phyloP scores from a whole-genome alignment of 352 stramenopile genomes.

The Phytophthora hibernalis region DNA sequence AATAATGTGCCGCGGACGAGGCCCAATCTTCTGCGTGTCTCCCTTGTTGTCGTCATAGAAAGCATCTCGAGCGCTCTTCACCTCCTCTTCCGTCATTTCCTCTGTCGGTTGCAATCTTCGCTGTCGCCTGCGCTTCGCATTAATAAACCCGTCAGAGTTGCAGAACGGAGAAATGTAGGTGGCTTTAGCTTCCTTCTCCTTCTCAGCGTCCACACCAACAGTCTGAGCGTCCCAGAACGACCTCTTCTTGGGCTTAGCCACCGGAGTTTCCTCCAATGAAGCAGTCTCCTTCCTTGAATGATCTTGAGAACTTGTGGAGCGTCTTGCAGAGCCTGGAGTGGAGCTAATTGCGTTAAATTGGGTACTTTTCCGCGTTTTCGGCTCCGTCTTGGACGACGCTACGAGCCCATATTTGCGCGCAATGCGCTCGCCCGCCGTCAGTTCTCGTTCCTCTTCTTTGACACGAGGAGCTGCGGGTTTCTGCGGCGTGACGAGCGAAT shows the following conservation, averaged over 20 bases:
- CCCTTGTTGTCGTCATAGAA: constrained; percentile 50
- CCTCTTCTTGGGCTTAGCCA: constrained; percentile 34
- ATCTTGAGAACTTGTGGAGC: constrained; percentile 2
- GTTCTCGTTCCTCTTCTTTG: constrained; percentile 18
- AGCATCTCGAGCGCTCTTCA: constrained; percentile 31
- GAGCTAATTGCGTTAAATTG: background rate
- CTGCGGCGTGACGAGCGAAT: constrained; percentile 23
- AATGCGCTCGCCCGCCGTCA: constrained; percentile 61
- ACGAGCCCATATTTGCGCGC: constrained; percentile 68
- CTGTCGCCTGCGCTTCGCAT: constrained; percentile 33
- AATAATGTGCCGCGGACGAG: constrained; percentile 50
- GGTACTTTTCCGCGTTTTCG: background rate
- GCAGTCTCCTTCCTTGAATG: constrained; percentile 9
- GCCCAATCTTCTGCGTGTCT: constrained; percentile 22
- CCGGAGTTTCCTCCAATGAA: background rate
- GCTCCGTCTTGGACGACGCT: constrained; percentile 24
- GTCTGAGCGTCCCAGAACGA: constrained; percentile 41
- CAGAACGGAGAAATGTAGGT: constrained; percentile 73
- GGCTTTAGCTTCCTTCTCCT: background rate
- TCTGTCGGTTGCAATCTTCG: constrained; percentile 9
- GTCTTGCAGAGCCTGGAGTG: background rate
- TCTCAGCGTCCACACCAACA: constrained; percentile 3
- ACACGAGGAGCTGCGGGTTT: constrained; percentile 5
- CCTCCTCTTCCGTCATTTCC: constrained; percentile 32
- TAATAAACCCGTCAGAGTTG: constrained; percentile 37